Conservation (phyloP, 164 flowering plant genomes). For the Sextonia rubra region DNA sequence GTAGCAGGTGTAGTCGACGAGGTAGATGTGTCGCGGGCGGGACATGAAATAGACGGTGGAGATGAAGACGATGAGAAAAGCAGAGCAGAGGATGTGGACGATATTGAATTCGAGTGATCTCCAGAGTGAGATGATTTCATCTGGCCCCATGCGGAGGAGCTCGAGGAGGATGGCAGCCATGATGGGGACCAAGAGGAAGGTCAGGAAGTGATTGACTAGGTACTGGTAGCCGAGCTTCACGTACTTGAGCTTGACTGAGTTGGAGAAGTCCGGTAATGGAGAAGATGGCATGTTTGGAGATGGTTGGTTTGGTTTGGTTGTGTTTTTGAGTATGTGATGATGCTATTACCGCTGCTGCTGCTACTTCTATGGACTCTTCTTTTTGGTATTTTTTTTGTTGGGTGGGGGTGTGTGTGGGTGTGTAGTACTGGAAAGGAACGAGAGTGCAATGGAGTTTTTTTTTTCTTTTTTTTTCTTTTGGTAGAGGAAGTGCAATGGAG, state of each 20-base stretch:
- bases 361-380: neutral
- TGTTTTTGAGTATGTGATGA: neutral
- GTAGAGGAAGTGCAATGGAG: neutral
- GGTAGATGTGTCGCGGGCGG: slow-evolving; percentile 8
- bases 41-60: slow-evolving; percentile 14
- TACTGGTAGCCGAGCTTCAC: slow-evolving; percentile 19
- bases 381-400: too few relatives aligned
- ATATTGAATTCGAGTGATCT: slow-evolving; percentile 2
- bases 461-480: too few relatives aligned
- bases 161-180: slow-evolving; percentile 8
- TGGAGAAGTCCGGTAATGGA: slow-evolving; percentile 13
- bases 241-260: slow-evolving; percentile 23
- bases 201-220: slow-evolving; percentile 16
- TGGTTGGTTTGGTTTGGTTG: neutral
- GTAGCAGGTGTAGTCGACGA: slow-evolving; percentile 31
- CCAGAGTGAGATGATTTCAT: slow-evolving; percentile 3
- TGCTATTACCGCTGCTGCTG: too few relatives aligned
- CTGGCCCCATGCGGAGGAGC: slow-evolving; percentile 12
- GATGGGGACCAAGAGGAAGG: slow-evolving; percentile 14
- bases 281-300: neutral
- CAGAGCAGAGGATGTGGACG: slow-evolving; percentile 16
- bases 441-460: neutral
- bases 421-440: neutral
- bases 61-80: slow-evolving; percentile 10
- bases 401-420: neutral